phyloP scores from a whole-genome alignment of 2,329 filamentous ascomycete species.

The Penicillium sp. region DNA sequence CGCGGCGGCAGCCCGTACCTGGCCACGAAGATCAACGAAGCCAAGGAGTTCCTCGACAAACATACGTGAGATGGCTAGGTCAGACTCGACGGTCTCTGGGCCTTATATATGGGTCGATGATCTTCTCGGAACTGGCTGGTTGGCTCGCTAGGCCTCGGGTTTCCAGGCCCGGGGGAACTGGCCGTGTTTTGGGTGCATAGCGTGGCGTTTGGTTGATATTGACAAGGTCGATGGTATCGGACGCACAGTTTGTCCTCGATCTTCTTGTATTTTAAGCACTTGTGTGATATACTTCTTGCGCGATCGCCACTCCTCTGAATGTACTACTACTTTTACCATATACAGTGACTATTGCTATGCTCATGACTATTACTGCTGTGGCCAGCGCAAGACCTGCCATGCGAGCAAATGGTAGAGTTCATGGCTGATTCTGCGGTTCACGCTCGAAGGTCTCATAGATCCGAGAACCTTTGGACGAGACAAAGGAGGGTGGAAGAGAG shows the following conservation, averaged over 20 bases:
- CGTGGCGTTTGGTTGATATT: conserved; percentile 40
- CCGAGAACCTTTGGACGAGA: no score
- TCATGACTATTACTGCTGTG: no score
- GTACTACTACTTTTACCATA: conserved; percentile 21
- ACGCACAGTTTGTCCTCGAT: conserved; percentile 38
- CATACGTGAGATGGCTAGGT: conserved; percentile 34
- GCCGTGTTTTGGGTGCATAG: conserved; percentile 38
- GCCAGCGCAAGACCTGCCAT: no score
- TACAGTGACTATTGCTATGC: no score
- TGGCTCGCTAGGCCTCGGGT: no score
- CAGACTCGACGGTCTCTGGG: no score
- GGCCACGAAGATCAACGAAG: conserved; percentile 97
- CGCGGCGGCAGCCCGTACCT: conserved; percentile 94
- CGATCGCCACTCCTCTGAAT: conserved; percentile 64
- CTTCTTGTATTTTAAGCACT: conserved; percentile 64
- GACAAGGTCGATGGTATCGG: conserved; percentile 22
- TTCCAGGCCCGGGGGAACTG: conserved; percentile 15
- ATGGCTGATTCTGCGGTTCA: no score
- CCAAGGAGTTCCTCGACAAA: conserved; percentile 94
- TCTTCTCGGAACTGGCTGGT: no score
- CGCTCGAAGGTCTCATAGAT: no score
- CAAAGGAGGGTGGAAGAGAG: no score
- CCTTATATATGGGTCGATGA: no score
- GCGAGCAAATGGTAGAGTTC: no score
- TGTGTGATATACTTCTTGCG: conserved; percentile 47